These are phyloP conservation scores for Hyaloscypha finlandica DNA, from an alignment of 495 filamentous ascomycete species.

Conservation along the genomic window DNA sequence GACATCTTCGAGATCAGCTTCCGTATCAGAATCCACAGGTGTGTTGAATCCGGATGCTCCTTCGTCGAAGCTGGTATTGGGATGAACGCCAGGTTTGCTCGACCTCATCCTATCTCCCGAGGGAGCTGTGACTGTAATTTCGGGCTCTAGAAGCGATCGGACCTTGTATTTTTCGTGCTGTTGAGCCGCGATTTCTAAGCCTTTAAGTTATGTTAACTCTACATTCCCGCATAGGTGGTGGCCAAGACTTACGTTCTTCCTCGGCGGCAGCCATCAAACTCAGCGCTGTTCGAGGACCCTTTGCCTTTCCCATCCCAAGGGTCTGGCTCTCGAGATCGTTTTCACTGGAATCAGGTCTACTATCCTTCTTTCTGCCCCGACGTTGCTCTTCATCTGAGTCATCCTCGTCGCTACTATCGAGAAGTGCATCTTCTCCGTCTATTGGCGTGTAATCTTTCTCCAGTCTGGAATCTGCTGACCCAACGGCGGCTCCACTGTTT, in stretches of 20 bases:
- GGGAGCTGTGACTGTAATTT: slow-evolving; percentile 65
- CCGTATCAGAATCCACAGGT: slow-evolving; percentile 82
- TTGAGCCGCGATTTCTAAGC: slow-evolving; percentile 22
- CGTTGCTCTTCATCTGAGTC: slow-evolving; percentile 51
- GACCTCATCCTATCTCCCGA: slow-evolving; percentile 57
- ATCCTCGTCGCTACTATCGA: slow-evolving; percentile 56
- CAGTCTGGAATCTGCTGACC: slow-evolving; percentile 50
- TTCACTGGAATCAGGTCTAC: slow-evolving; percentile 34
- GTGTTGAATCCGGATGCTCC: slow-evolving; percentile 69
- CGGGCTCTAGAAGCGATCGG: slow-evolving; percentile 64
- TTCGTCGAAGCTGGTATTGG: slow-evolving; percentile 38
- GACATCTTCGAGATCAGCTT: slow-evolving; percentile 81
- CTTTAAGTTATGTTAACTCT: slow-evolving; percentile 28
- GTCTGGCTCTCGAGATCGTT: slow-evolving; percentile 36
- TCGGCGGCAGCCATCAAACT: slow-evolving; percentile 70
- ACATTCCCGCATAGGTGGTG: background rate
- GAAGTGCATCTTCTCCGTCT: slow-evolving; percentile 59
- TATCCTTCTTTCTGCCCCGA: slow-evolving; percentile 48
- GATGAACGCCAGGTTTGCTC: slow-evolving; percentile 73
- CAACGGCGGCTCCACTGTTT: slow-evolving; percentile 21
- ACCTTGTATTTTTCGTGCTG: slow-evolving; percentile 24
- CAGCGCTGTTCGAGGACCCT: slow-evolving; percentile 43
- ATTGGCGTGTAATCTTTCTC: slow-evolving; percentile 69
- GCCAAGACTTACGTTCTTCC: slow-evolving; percentile 68
- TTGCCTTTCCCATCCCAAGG: slow-evolving; percentile 31